A percentile compares a stretch with the other conserved stretches of the same genome.
Evolutionary conservation across 2,329 filamentous ascomycete species (phyloP).

Genomic region (Aspergillus ibericus): DNA sequence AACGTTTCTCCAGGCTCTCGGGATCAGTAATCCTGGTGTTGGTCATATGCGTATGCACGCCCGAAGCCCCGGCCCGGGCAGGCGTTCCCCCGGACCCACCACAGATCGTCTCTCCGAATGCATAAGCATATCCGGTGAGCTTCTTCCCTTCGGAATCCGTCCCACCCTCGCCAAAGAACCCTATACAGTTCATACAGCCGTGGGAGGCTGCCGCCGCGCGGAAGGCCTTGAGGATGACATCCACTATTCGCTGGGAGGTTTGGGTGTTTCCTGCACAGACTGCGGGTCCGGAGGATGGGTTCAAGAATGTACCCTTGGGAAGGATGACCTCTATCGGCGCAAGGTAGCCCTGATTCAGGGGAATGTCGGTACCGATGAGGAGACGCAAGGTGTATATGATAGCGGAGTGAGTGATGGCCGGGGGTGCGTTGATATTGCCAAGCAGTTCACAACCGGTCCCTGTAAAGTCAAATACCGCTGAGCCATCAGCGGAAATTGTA

Average conservation of each 20-base stretch:
- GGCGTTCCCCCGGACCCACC: conserved; percentile 73
- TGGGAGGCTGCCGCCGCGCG: conserved; percentile 73
- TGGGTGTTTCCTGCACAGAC: conserved; percentile 78
- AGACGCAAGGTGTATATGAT: conserved; percentile 80
- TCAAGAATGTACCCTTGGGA: conserved; percentile 69
- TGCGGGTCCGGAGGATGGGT: conserved; percentile 69
- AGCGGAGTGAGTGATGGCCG: conserved; percentile 74
- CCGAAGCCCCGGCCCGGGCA: conserved; percentile 69
- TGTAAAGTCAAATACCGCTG: conserved; percentile 72
- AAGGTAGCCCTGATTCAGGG: conserved; percentile 78
- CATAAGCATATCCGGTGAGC: conserved; percentile 52
- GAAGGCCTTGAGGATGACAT: conserved; percentile 78
- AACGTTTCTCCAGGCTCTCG: conserved; percentile 76
- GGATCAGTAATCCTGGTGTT: conserved; percentile 80
- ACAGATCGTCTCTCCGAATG: conserved; percentile 80
- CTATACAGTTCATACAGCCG: conserved; percentile 71
- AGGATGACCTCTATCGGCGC: conserved; percentile 71
- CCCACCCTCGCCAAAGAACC: conserved; percentile 46
- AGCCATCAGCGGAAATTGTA: conserved; percentile 68
- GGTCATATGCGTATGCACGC: conserved; percentile 79
- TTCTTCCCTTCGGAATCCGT: conserved; percentile 61
- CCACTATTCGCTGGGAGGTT: conserved; percentile 74
- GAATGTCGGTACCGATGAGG: conserved; percentile 74
- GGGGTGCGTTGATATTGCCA: conserved; percentile 73
- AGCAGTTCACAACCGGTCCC: conserved; percentile 75